phyloP scores from a whole-genome alignment of 352 stramenopile genomes.

The Globisporangium lucens region DNA sequence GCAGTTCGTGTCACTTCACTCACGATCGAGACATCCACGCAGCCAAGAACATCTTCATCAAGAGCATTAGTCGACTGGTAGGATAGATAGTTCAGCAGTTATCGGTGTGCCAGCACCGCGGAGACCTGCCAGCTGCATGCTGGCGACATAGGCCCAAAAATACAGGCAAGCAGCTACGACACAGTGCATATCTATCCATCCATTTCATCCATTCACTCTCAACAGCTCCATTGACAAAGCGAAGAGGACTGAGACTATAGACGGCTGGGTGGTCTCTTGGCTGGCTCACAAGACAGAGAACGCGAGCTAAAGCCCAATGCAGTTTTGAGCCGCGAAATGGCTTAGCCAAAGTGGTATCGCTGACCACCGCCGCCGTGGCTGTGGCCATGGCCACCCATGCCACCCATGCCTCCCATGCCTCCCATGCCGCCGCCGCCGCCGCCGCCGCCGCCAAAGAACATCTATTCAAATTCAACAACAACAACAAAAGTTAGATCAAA shows the following conservation, averaged over 20 bases:
- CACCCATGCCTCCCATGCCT: constrained; percentile 30
- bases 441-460: constrained; percentile 74
- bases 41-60: too few relatives aligned
- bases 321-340: not conserved
- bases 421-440: constrained; percentile 23
- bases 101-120: too few relatives aligned
- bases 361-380: constrained; percentile 40
- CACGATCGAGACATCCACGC: too few relatives aligned
- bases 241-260: not conserved
- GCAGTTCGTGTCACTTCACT: too few relatives aligned
- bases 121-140: too few relatives aligned
- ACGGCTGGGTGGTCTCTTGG: not conserved
- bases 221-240: not conserved
- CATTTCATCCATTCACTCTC: not conserved
- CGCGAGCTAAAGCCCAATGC: constrained; percentile 7
- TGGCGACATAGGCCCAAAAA: too few relatives aligned
- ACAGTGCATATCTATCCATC: not conserved
- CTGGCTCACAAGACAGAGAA: not conserved
- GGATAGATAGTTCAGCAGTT: too few relatives aligned
- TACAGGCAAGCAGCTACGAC: not conserved
- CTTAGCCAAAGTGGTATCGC: constrained; percentile 82
- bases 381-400: constrained; percentile 35
- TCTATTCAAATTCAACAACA: constrained; percentile 30
- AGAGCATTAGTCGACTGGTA: too few relatives aligned
- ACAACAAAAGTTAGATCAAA: not conserved